Base-by-base conservation (phyloP, 73 alveolate genomes). In the Effrenium voratum region DNA sequence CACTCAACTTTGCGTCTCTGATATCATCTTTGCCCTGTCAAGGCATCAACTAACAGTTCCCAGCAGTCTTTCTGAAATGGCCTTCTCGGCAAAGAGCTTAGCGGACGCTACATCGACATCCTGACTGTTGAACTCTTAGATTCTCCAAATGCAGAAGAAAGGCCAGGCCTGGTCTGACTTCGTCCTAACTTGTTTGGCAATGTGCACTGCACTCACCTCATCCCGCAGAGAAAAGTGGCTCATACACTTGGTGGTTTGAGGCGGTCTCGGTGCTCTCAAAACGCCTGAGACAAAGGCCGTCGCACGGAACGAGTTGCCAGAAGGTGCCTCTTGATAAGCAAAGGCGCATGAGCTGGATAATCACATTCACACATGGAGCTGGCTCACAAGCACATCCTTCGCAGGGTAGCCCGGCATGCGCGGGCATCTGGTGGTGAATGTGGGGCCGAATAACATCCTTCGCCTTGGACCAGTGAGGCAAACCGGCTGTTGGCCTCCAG, bases 151-250 rank as follows among this genome's bases (percentile, higher is more conserved):
- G 1, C 43, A n/a, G n/a, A n/a, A n/a, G 80, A 34, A 68, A n/a
- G 40, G 43, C 43, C 80, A 1, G 24, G 0, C 79, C 79, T 66
- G 26, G 86, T 76, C 57, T 15, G 86, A 52, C 8, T 36, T n/a
- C n/a, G 60, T 36, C 28, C 47, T 49, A 49, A 87, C 84, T 49
- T 66, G 60, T 41, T 60, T 87, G 76, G 97, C 82, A 75, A 90
- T 32, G 87, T 90, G 87, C 19, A 90, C 86, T 47, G 97, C 86
- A 19, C 87, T 90, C 76, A 90, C 97, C 97, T 90, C 19, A 32
- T 12, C 0, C 5, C 49, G 41, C n/a, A 30, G n/a, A 30, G 2
- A 66, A 2, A n/a, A n/a, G n/a, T n/a, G n/a, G n/a, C n/a, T n/a
- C n/a, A n/a, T n/a, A n/a, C n/a, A n/a, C n/a, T n/a, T n/a, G n/a